Base-by-base conservation (phyloP, 1,284 basidiomycete species). In the Schizophyllum amplum region DNA sequence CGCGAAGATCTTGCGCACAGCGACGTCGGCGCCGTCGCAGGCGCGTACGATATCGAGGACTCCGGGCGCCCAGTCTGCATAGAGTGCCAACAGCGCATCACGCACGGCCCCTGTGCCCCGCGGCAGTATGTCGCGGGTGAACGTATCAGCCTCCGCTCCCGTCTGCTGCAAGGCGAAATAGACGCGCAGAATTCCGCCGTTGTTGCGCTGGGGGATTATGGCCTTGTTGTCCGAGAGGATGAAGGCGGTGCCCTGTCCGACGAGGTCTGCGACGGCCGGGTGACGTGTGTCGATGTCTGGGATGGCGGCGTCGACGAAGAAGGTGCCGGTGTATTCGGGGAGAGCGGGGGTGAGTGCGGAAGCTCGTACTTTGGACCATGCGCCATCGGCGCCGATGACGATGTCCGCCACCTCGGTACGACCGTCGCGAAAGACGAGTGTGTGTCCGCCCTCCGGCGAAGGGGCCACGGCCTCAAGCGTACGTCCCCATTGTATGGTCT, bases 361-460 rank as follows among this genome's bases (percentile, higher is more conserved):
- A 5, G 67, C 64, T 25, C 75, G 71, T 21, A 74, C 64, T 47
- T 63, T 62, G 2, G 75, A 76, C 67, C 71, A 73, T 11, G 73
- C 66, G 11, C 76, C 76, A 55, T 78, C 76, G 6, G 76, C 75
- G 11, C 75, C 76, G 42, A 78, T 63, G 48, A 77, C 61, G 47
- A 73, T 49, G 57, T 69, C 68, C 54, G 63, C 60, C 15, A 49
- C 55, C 33, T 60, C 63, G 24, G 57, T 49, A 22, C 22, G 27
- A 1, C 55, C 61, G 53, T 66, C 22, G 24, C 48, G 48, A 20
- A 22, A 50, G 21, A 20, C 20, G 48, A 21, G 24, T 9, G 48
- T 22, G 48, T 22, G 22, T 9, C 48, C 24, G 48, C 48, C 24
- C 9, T 9, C 20, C 22, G 24, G 13, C 11, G 20, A 21, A 2